Percentiles rank a stretch among this genome's conserved stretches.
Conservation (phyloP, 805 yeast genomes). For the Candida arabinofermentans region DNA sequence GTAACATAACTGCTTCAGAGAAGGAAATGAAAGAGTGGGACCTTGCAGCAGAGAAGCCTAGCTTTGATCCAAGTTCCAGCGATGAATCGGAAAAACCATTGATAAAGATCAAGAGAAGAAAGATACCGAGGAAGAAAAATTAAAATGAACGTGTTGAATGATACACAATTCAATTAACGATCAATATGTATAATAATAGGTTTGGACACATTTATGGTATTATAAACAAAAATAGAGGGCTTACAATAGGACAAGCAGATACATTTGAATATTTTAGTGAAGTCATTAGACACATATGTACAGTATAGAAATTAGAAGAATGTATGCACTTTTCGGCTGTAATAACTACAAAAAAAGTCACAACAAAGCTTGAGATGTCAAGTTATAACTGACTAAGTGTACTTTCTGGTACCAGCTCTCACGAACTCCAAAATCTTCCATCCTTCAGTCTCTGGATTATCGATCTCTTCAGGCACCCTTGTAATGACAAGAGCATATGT, state of each 20-base stretch:
- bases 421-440: conserved; percentile 96
- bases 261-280: conserved; percentile 1
- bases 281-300: conserved; percentile 3
- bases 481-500: conserved; percentile 97
- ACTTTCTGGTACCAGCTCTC: conserved; percentile 86
- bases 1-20: conserved; percentile 14
- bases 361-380: too few species aligned
- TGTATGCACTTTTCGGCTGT: too few species aligned
- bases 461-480: conserved; percentile 87
- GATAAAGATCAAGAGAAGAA: conserved; percentile 17
- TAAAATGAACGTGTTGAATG: not conserved
- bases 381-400: conserved; percentile 37
- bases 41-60: conserved; percentile 13
- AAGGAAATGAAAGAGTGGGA: conserved; percentile 28
- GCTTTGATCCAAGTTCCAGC: not conserved
- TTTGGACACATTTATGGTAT: not conserved
- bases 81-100: conserved; percentile 3
- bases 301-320: conserved; percentile 1
- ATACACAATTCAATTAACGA: not conserved
- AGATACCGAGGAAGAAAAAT: conserved; percentile 2
- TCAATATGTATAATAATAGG: not conserved
- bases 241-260: not conserved
- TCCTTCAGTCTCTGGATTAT: conserved; percentile 88
- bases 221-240: not conserved
- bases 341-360: too few species aligned